These are phyloP conservation scores for Nicotiana undulata DNA, from an alignment of 257 asterid species.

Conservation along the genomic window DNA sequence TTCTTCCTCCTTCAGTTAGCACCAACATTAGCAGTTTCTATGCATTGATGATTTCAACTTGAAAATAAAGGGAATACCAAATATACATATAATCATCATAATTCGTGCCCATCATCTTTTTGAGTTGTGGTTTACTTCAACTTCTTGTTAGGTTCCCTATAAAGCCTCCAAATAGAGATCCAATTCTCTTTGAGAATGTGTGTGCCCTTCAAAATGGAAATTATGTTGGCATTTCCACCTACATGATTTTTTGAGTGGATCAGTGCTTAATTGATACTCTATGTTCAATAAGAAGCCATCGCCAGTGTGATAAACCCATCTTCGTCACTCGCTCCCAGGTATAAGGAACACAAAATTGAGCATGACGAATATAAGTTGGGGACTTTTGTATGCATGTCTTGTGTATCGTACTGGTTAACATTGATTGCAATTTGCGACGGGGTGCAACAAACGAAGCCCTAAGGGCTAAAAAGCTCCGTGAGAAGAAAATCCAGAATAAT, in stretches of 20 bases:
- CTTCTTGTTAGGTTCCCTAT: background rate
- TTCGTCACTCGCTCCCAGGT: background rate
- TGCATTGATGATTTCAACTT: background rate
- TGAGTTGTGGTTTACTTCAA: background rate
- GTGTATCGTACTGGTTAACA: background rate
- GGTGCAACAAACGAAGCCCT: conserved; percentile 75
- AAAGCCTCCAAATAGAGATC: background rate
- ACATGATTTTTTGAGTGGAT: background rate
- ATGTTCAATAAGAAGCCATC: background rate
- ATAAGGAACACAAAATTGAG: background rate
- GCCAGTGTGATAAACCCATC: background rate
- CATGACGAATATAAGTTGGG: background rate
- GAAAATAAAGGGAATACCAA: background rate
- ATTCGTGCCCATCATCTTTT: background rate
- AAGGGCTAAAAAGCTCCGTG: conserved; percentile 55
- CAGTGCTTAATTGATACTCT: background rate
- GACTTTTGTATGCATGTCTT: background rate
- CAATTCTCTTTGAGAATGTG: background rate
- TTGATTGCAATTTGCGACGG: conserved; percentile 27
- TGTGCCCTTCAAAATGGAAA: background rate
- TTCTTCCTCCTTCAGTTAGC: background rate
- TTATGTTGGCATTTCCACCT: background rate
- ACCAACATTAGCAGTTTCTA: background rate
- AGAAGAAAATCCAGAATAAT: conserved; percentile 42
- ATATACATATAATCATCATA: background rate